Evolutionary conservation across 192 early-diverging fungal species (phyloP).

Genomic region (Coemansia sp.): DNA sequence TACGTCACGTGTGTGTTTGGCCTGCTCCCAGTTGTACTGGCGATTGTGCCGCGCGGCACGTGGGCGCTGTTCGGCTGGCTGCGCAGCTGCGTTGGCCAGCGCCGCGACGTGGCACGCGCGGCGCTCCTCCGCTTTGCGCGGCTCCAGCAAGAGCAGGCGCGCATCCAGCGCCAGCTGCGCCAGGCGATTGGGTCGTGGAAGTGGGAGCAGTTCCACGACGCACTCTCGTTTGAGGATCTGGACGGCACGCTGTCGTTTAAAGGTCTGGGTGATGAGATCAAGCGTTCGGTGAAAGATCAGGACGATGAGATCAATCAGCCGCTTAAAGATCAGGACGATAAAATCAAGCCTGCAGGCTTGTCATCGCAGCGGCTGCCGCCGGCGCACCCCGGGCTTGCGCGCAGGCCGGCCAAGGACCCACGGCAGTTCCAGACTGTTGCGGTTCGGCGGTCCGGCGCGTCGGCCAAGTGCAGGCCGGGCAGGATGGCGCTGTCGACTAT

Average conservation of each 20-base stretch:
- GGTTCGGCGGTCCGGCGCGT: conserved; percentile 1
- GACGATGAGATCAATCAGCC: neutral
- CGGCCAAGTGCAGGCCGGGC: neutral
- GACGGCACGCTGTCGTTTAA: neutral
- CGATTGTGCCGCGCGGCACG: conserved; percentile 39
- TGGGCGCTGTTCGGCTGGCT: conserved; percentile 50
- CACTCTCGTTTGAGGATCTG: conserved; percentile 4
- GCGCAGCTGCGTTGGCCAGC: conserved; percentile 31
- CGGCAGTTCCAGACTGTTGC: conserved; percentile 11
- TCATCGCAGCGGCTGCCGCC: conserved; percentile 20
- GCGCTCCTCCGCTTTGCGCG: conserved; percentile 15
- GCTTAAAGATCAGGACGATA: neutral
- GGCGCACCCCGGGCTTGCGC: conserved; percentile 23
- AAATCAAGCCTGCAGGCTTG: neutral
- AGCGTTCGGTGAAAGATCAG: neutral
- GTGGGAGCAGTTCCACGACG: conserved; percentile 25
- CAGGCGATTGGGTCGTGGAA: conserved; percentile 47
- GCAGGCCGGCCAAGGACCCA: neutral
- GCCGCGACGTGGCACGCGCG: conserved; percentile 19
- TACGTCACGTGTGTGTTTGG: conserved; percentile 27
- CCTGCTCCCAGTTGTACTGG: conserved; percentile 34
- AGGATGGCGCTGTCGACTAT: neutral
- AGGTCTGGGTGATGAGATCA: neutral
- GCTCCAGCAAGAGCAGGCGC: conserved; percentile 22
- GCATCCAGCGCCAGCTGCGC: conserved; percentile 27